phyloP scores from a whole-genome alignment of 2,329 filamentous ascomycete genomes.

The Samsoniella hepiali region DNA sequence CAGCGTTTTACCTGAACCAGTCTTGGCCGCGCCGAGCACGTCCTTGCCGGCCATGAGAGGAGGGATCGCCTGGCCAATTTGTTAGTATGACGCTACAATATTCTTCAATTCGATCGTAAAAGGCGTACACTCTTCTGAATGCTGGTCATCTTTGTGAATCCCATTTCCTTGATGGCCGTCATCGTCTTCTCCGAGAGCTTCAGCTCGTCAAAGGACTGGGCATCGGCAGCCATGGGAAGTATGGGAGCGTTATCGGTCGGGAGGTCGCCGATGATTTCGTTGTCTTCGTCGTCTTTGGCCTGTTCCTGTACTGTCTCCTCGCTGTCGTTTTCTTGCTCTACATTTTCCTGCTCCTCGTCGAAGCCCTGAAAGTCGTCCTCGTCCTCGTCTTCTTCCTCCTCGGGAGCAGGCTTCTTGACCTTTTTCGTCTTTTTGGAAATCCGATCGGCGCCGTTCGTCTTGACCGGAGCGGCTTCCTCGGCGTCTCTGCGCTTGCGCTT shows the following conservation, averaged over 20 bases:
- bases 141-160: conserved; percentile 91
- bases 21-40: conserved; percentile 93
- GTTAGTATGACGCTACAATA: background rate
- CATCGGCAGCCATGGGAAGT: conserved; percentile 57
- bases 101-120: background rate
- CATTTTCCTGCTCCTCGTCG: conserved; percentile 26
- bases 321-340: conserved; percentile 29
- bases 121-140: conserved; percentile 67
- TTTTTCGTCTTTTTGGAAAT: conserved; percentile 41
- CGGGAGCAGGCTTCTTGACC: conserved; percentile 35
- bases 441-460: conserved; percentile 21
- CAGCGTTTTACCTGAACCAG: conserved; percentile 91
- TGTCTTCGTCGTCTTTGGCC: conserved; percentile 32
- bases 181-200: conserved; percentile 85
- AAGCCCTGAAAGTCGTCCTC: conserved; percentile 31
- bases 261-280: conserved; percentile 31
- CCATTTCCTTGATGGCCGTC: conserved; percentile 85
- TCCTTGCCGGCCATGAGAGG: conserved; percentile 85
- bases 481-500: conserved; percentile 43
- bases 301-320: conserved; percentile 27
- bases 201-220: conserved; percentile 73
- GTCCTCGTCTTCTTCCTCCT: conserved; percentile 26
- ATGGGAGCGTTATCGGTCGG: conserved; percentile 42
- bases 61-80: conserved; percentile 63
- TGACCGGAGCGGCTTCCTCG: conserved; percentile 29